Evolutionary conservation across 164 flowering plant genomes (phyloP).

Genomic region (Liriodendron chinense): DNA sequence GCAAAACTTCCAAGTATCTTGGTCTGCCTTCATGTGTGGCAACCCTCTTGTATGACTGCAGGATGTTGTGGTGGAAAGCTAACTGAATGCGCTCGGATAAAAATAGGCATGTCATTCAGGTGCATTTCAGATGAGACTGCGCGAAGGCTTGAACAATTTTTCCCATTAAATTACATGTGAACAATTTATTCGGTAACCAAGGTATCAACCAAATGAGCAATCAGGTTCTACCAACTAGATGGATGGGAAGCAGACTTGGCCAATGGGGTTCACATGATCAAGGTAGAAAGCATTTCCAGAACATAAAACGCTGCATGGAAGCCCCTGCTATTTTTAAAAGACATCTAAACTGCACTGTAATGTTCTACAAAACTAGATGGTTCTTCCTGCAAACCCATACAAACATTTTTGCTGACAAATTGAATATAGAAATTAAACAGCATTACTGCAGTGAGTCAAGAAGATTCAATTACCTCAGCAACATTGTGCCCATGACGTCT

Average conservation of each 20-base stretch:
- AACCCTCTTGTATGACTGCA: too few species aligned
- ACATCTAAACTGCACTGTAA: neutral
- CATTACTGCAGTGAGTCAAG: neutral
- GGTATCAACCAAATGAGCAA: too few species aligned
- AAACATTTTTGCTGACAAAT: neutral
- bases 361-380: neutral
- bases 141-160: too few species aligned
- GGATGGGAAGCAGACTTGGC: neutral
- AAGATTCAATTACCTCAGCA: constrained; percentile 64
- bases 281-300: neutral
- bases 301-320: neutral
- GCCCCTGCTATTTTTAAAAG: neutral
- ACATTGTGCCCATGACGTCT: constrained; percentile 96
- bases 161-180: too few species aligned
- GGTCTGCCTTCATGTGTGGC: too few species aligned
- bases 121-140: too few species aligned
- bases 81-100: too few species aligned
- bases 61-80: too few species aligned
- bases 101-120: too few species aligned
- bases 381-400: too few species aligned
- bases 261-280: neutral
- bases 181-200: too few species aligned
- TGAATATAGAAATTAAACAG: neutral
- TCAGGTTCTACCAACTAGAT: neutral
- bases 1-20: too few species aligned